phyloP scores from a whole-genome alignment of 2,329 filamentous ascomycete species.

The Colletotrichum tabaci region DNA sequence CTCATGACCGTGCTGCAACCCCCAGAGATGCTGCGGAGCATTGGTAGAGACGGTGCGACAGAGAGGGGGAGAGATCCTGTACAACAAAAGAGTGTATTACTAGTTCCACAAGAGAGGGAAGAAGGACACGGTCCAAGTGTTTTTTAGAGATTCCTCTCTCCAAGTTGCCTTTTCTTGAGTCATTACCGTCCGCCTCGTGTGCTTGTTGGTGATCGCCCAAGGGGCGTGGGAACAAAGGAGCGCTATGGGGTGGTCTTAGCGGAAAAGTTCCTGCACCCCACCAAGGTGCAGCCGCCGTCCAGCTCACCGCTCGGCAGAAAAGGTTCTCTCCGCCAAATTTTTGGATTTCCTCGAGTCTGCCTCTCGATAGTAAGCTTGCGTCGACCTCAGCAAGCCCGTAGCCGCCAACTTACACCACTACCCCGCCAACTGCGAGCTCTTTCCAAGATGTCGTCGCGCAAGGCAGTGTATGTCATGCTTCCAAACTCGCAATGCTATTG shows the following conservation, averaged over 20 bases:
- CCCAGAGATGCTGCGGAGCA: background rate
- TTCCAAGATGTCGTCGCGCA: constrained; percentile 73
- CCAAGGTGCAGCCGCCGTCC: background rate
- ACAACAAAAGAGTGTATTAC: constrained; percentile 42
- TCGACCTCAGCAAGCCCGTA: constrained; percentile 27
- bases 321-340: constrained; percentile 51
- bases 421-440: constrained; percentile 34
- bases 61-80: constrained; percentile 28
- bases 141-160: constrained; percentile 7
- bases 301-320: constrained; percentile 59
- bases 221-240: constrained; percentile 7
- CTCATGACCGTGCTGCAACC: constrained; percentile 25
- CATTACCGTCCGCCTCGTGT: background rate
- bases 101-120: constrained; percentile 16
- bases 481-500: background rate
- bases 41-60: background rate
- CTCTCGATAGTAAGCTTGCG: constrained; percentile 9
- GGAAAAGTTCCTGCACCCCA: constrained; percentile 37
- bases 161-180: background rate
- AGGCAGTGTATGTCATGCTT: constrained; percentile 62
- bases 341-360: constrained; percentile 51
- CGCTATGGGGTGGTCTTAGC: constrained; percentile 25
- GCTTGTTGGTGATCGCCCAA: background rate
- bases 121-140: constrained; percentile 9
- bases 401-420: constrained; percentile 20